phyloP scores from a whole-genome alignment of 768 basidiomycete genomes.

The Suillus discolor region DNA sequence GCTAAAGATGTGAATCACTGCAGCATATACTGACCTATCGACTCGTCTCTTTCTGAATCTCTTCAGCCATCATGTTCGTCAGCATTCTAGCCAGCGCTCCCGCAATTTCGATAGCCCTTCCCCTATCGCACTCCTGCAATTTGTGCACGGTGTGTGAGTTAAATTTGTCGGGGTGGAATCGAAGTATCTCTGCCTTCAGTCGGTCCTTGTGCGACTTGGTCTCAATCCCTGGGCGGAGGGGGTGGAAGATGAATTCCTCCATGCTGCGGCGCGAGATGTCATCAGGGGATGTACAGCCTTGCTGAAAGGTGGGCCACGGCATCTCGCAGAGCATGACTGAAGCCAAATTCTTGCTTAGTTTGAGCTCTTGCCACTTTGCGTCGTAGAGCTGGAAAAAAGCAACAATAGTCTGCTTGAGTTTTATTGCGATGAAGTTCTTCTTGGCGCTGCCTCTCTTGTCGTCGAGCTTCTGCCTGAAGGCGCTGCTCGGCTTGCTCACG shows the following conservation, averaged over 20 bases:
- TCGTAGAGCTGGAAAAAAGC: slow-evolving; percentile 31
- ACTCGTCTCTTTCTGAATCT: neutral
- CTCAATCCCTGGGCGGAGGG: slow-evolving; percentile 28
- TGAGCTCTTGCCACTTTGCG: slow-evolving; percentile 41
- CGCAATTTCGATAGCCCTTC: slow-evolving; percentile 37
- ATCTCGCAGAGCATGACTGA: slow-evolving; percentile 34
- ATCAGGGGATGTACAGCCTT: slow-evolving; percentile 19
- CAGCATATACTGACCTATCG: neutral
- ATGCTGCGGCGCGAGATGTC: slow-evolving; percentile 41
- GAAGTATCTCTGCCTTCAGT: slow-evolving; percentile 47
- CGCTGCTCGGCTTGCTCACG: slow-evolving; percentile 17
- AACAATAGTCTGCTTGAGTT: slow-evolving; percentile 10
- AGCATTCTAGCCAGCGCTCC: slow-evolving; percentile 44
- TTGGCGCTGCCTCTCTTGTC: neutral
- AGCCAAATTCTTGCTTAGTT: slow-evolving; percentile 20
- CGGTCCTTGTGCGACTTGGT: slow-evolving; percentile 37
- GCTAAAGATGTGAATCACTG: neutral
- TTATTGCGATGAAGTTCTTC: slow-evolving; percentile 20
- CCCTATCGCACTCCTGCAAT: slow-evolving; percentile 36
- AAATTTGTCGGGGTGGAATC: slow-evolving; percentile 62
- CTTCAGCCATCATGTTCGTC: slow-evolving; percentile 35
- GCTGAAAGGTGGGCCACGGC: slow-evolving; percentile 46
- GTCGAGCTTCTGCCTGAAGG: slow-evolving; percentile 13
- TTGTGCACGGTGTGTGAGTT: slow-evolving; percentile 37
- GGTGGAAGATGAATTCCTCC: slow-evolving; percentile 42